Percentiles rank a stretch among this genome's conserved stretches.
phyloP scores from a whole-genome alignment of 805 yeast genomes.

The Saccharomycopsis oosterbeekiorum region DNA sequence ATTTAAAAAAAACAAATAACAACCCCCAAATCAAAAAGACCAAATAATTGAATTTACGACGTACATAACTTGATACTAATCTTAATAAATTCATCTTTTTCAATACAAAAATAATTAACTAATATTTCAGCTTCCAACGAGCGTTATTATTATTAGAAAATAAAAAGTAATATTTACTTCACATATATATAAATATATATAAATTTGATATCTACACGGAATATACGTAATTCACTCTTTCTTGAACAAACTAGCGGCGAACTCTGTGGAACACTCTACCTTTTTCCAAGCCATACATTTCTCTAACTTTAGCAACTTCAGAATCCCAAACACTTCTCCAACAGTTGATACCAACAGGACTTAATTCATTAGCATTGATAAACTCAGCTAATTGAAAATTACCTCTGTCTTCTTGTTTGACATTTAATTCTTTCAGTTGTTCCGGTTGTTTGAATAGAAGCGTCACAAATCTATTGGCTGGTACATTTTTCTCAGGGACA shows the following conservation, averaged over 20 bases:
- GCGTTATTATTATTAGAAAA: neutral
- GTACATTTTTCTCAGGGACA: conserved; percentile 80
- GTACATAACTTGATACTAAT: too few species aligned
- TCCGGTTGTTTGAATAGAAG: conserved; percentile 81
- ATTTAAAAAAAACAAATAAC: too few species aligned
- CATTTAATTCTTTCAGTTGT: conserved; percentile 19
- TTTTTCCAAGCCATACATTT: conserved; percentile 56
- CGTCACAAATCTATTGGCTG: conserved; percentile 69
- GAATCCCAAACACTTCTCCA: conserved; percentile 86
- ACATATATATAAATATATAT: neutral
- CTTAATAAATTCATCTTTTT: too few species aligned
- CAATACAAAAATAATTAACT: too few species aligned
- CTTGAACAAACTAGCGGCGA: conserved; percentile 26
- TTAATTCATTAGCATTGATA: conserved; percentile 42
- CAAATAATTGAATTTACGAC: too few species aligned
- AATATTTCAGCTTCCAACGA: neutral
- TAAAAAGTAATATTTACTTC: neutral
- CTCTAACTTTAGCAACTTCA: conserved; percentile 58
- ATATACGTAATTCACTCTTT: neutral
- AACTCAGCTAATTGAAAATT: conserved; percentile 67
- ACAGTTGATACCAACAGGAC: conserved; percentile 84
- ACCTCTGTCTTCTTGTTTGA: conserved; percentile 29
- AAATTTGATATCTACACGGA: neutral
- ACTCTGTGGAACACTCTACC: conserved; percentile 70
- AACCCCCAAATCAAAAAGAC: too few species aligned